Evolutionary conservation across 805 yeast genomes (phyloP).

Genomic region (Maudiozyma serrabonitensis): DNA sequence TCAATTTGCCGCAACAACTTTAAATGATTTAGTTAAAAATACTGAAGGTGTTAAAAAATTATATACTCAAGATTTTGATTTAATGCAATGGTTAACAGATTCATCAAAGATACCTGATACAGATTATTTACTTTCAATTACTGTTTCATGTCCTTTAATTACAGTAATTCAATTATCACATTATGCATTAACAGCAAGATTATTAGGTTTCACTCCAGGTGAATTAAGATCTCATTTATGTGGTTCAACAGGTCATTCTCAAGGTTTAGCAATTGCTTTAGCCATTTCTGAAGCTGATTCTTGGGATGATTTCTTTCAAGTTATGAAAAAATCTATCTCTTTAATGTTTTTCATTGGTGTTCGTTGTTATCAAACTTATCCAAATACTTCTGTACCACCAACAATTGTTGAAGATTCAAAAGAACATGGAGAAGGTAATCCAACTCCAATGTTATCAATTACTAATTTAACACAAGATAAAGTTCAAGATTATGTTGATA

Average conservation of each 20-base stretch:
- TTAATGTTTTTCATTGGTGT: constrained; percentile 89
- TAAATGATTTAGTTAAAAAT: constrained; percentile 57
- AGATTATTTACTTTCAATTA: constrained; percentile 81
- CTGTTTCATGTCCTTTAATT: constrained; percentile 94
- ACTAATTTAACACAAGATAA: constrained; percentile 77
- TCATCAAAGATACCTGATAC: constrained; percentile 83
- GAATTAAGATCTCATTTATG: constrained; percentile 58
- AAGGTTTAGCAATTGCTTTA: constrained; percentile 86
- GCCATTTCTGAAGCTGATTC: constrained; percentile 75
- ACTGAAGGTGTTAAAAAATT: constrained; percentile 75
- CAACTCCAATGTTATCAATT: constrained; percentile 94
- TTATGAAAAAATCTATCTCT: constrained; percentile 70
- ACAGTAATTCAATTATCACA: constrained; percentile 93
- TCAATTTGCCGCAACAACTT: constrained; percentile 54
- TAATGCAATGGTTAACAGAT: constrained; percentile 75
- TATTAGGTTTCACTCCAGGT: constrained; percentile 84
- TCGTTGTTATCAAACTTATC: constrained; percentile 82
- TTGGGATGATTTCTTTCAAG: constrained; percentile 73
- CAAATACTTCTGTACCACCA: constrained; percentile 91
- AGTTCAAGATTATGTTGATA: constrained; percentile 68
- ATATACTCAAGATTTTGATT: constrained; percentile 87
- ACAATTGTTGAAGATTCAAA: constrained; percentile 83
- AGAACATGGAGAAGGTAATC: constrained; percentile 91
- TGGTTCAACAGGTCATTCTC: constrained; percentile 85
- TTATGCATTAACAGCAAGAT: constrained; percentile 77